Conservation (phyloP, 2,329 filamentous ascomycete species). For the Aspergillus phoenicis region DNA sequence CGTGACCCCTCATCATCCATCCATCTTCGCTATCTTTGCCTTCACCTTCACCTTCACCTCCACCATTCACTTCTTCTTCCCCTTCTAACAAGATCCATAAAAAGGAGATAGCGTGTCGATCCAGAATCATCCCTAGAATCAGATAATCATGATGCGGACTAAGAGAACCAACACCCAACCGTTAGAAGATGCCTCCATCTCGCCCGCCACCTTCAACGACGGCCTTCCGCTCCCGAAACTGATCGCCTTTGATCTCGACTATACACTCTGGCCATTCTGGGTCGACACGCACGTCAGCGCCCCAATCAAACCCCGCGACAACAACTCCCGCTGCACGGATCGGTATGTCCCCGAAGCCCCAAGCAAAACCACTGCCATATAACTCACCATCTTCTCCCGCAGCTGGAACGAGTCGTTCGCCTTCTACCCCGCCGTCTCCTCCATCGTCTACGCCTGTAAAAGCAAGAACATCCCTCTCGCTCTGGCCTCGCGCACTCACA, state of each 20-base stretch:
- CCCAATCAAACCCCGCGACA: slow-evolving; percentile 67
- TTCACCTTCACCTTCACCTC: background rate
- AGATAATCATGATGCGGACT: slow-evolving; percentile 34
- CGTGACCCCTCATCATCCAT: background rate
- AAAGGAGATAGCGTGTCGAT: background rate
- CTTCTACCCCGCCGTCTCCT: slow-evolving; percentile 72
- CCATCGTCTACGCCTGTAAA: slow-evolving; percentile 65
- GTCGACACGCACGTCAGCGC: slow-evolving; percentile 86
- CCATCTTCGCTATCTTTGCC: background rate
- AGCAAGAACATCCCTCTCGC: slow-evolving; percentile 61
- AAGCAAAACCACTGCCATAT: slow-evolving; percentile 14
- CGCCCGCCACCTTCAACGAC: slow-evolving; percentile 62
- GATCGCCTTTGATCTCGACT: slow-evolving; percentile 94
- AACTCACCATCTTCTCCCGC: background rate
- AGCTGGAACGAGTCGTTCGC: slow-evolving; percentile 66
- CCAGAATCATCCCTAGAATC: background rate
- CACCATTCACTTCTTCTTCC: background rate
- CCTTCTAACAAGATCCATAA: background rate
- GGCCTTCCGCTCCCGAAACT: slow-evolving; percentile 75
- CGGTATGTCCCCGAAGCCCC: slow-evolving; percentile 32
- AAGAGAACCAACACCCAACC: slow-evolving; percentile 40
- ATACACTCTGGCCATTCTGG: slow-evolving; percentile 99
- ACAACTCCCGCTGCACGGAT: slow-evolving; percentile 49
- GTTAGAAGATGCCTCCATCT: slow-evolving; percentile 40
- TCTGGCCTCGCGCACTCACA: slow-evolving; percentile 77